Base-by-base conservation (phyloP, 192 early-diverging fungal species). In the Coemansia sp. region DNA sequence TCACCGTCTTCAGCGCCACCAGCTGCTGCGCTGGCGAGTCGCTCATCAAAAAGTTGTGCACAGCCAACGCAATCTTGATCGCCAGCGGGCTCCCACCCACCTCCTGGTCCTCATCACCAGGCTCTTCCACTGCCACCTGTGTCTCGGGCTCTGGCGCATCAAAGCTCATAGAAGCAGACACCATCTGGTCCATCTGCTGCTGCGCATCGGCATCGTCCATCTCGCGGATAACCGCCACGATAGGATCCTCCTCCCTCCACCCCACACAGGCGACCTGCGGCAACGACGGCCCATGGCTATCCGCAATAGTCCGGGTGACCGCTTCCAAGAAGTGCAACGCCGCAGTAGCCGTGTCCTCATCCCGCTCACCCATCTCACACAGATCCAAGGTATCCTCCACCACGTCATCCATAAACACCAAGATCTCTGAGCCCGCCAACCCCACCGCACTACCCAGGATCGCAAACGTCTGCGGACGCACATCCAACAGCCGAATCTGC, bases 321-420 rank as follows among this genome's bases (percentile, higher is more conserved):
- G 35, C 47, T 13, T 71, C 67, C 1, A 71, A 23, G 9, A 63
- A 64, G 12, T 47, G 44, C 36, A 71, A 36, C 1, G 67, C 67
- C 18, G 37, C 26, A 0, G 48, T 16, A 7, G 54, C 47, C 2
- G 34, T 14, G 1, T 37, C 36, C 1, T 37, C 59, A 12, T 61
- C 53, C 7, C 25, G 29, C 8, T 32, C 39, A 4, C 23, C 27
- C 19, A 22, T 27, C 51, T 71, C 67, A 31, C 67, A 71, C 11
- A 58, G 56, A 34, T 71, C 67, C 51, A 71, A 28, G 11, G 67
- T 55, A 36, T 71, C 67, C 35, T 71, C 67, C 0, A 63, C 56
- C 19, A 71, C 60, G 14, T 71, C 67, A 17, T 71, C 60, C 60
- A 64, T 59, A 34, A 51, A 71, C 18, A 53, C 47, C 47, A 71